These are phyloP conservation scores for Paramecium bursaria DNA, from an alignment of 73 alveolate species.

Conservation along the genomic window DNA sequence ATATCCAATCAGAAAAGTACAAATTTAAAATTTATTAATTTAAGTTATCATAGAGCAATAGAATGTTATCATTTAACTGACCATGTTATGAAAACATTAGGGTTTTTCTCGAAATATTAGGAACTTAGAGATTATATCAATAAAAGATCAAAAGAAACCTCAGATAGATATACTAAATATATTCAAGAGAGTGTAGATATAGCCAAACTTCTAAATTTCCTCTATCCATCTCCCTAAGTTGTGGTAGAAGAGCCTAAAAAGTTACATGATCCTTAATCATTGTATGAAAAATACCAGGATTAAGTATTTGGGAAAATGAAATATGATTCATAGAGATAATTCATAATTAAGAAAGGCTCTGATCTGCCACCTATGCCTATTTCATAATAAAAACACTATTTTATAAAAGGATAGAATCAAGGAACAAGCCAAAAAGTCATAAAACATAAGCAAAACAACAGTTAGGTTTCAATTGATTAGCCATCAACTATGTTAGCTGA, in stretches of 20 bases:
- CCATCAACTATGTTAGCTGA: constrained; percentile 29
- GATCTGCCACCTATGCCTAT: too few species aligned
- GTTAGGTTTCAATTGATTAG: constrained; percentile 16
- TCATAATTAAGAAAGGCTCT: too few species aligned
- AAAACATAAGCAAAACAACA: constrained; percentile 10
- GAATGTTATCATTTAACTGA: not conserved
- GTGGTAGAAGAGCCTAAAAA: too few species aligned
- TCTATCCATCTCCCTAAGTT: too few species aligned
- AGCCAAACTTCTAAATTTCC: not conserved
- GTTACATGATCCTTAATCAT: too few species aligned
- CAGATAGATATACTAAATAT: not conserved
- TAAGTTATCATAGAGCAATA: constrained; percentile 18
- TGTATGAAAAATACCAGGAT: too few species aligned
- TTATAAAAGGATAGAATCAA: too few species aligned
- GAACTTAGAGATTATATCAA: not conserved
- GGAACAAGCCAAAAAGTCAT: too few species aligned
- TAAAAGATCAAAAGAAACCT: not conserved
- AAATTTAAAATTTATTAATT: not conserved
- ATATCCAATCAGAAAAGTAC: constrained; percentile 30
- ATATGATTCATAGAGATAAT: too few species aligned
- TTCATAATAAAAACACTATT: too few species aligned
- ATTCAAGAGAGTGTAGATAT: not conserved
- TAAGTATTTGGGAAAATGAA: too few species aligned
- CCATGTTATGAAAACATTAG: not conserved
- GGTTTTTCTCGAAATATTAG: not conserved